Percentiles rank a stretch among this genome's conserved stretches.
phyloP scores from a whole-genome alignment of 345 rosid species.

The Eucalyptus pumila region DNA sequence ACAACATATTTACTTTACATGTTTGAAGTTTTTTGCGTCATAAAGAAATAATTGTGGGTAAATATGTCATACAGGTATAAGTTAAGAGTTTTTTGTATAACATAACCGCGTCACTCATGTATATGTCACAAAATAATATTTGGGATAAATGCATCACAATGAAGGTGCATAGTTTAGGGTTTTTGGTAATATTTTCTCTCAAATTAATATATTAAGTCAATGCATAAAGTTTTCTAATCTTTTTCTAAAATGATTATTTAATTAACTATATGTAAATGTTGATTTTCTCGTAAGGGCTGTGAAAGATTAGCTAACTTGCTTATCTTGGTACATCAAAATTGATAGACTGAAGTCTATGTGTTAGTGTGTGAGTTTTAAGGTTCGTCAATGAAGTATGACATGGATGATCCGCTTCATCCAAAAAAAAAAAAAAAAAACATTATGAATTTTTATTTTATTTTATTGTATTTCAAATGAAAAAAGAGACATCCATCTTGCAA shows the following conservation, averaged over 20 bases:
- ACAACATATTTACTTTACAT: too few relatives aligned
- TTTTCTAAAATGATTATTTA: too few relatives aligned
- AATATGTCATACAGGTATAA: not conserved
- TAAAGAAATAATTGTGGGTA: too few relatives aligned
- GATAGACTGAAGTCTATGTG: fast-evolving
- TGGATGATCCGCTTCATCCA: too few relatives aligned
- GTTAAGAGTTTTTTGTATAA: too few relatives aligned
- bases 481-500: not conserved
- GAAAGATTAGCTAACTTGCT: not conserved
- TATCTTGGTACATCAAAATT: not conserved
- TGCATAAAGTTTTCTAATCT: not conserved
- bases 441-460: too few relatives aligned
- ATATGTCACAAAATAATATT: not conserved
- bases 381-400: too few relatives aligned
- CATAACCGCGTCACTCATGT: too few relatives aligned
- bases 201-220: too few relatives aligned
- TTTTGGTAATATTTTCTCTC: not conserved
- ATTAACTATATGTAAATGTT: not conserved
- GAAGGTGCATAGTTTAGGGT: not conserved
- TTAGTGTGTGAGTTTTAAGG: too few relatives aligned
- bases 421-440: too few relatives aligned
- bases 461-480: not conserved
- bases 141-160: not conserved
- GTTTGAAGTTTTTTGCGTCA: too few relatives aligned
- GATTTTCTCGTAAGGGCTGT: not conserved